Evolutionary conservation across 2,329 filamentous ascomycete species (phyloP).

Genomic region (Penicillium fuscoglaucum): DNA sequence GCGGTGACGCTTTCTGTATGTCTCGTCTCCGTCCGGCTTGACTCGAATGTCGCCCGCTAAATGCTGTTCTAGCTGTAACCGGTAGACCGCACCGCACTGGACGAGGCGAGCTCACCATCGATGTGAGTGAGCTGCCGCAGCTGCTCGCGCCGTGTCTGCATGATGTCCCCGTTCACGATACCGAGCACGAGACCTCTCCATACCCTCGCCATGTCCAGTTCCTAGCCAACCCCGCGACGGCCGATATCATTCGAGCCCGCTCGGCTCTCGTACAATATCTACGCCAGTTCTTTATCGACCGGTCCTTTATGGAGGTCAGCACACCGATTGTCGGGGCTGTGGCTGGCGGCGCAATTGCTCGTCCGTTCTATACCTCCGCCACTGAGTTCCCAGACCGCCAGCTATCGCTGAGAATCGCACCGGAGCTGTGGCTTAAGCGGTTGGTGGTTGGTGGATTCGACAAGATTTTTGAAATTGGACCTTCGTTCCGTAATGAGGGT

Average conservation of each 20-base stretch:
- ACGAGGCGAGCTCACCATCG: slow-evolving; percentile 74
- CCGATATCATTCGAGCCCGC: slow-evolving; percentile 71
- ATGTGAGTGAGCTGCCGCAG: slow-evolving; percentile 66
- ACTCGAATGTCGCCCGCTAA: slow-evolving; percentile 10
- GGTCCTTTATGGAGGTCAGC: slow-evolving; percentile 80
- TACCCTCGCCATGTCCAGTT: slow-evolving; percentile 83
- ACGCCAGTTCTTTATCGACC: slow-evolving; percentile 69
- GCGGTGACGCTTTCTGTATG: slow-evolving; percentile 83
- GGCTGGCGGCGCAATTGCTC: slow-evolving; percentile 83
- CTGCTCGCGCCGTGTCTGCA: slow-evolving; percentile 78
- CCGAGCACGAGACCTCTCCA: slow-evolving; percentile 69
- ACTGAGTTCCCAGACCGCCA: slow-evolving; percentile 72
- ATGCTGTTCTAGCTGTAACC: slow-evolving; percentile 57
- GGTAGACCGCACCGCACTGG: slow-evolving; percentile 69
- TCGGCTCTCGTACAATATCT: slow-evolving; percentile 73
- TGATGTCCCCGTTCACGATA: slow-evolving; percentile 69
- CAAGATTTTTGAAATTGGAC: slow-evolving; percentile 88
- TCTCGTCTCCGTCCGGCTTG: slow-evolving; percentile 40
- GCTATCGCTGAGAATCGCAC: slow-evolving; percentile 81
- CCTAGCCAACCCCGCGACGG: slow-evolving; percentile 68
- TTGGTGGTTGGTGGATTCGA: slow-evolving; percentile 86
- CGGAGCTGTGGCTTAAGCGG: slow-evolving; percentile 92
- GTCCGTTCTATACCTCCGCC: slow-evolving; percentile 78
- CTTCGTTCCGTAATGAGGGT: slow-evolving; percentile 90
- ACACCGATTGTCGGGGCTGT: slow-evolving; percentile 83